Base-by-base conservation (phyloP, 441 rosid genomes). In the Theobroma grandiflorum region DNA sequence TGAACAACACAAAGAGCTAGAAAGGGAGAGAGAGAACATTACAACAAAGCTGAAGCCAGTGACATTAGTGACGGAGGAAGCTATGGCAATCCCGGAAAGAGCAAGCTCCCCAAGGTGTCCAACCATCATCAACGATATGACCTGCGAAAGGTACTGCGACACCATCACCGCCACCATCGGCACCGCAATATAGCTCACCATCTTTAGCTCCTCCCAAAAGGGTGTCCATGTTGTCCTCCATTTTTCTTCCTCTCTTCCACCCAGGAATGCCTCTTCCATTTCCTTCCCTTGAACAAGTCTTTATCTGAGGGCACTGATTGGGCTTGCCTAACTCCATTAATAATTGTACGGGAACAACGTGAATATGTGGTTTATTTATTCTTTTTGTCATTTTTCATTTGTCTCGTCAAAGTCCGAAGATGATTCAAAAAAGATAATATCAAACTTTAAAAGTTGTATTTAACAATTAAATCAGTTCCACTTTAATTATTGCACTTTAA, bases 51-150 rank as follows among this genome's bases (percentile, higher is more conserved):
- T 78, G 78, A 81, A 82, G 80, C 90, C 85, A 5, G 86, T 75
- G 49, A 82, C 90, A 66, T 68, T 85, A 53, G 86, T 70, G 63
- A 82, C 67, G 69, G 88, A 82, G 22, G 83, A 59, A 58, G 83
- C 85, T 11, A 77, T 50, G 47, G 86, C 78, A 20, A 74, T 79
- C 12, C 80, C 79, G 7, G 86, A 83, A 5, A 81, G 82, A 3
- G 85, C 43, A 14, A 87, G 82, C 8, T 83, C 75, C 1, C 81
- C 86, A 5, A 87, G 78, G 66, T 79, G 89, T 15, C 89, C 88
- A 7, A 75, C 88, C 72, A 80, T 82, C 31, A 81, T 65, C 69
- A 85, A 20, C n/a, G 84, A 77, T 52, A 81, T 78, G 20, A 87
- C 81, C 72, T 83, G 87, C 78, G 81, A 64, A 15, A 79, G 72